Evolutionary conservation across 1,284 basidiomycete genomes (phyloP).

Genomic region (Irpex rosettiformis): DNA sequence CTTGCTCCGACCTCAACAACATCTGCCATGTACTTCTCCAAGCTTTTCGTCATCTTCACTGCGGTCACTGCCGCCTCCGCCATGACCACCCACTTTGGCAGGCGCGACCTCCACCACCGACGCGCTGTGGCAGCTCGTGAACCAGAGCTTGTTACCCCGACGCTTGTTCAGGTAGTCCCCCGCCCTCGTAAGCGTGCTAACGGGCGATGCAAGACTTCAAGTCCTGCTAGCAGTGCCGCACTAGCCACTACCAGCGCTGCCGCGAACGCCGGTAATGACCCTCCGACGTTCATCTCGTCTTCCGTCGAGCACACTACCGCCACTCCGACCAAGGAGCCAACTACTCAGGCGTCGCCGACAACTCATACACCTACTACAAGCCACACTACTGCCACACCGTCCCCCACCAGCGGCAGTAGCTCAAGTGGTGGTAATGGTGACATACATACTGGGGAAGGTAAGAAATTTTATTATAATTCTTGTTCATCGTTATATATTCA

Average conservation of each 20-base stretch:
- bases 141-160: slow-evolving; percentile 29
- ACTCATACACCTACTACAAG: slow-evolving; percentile 10
- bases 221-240: slow-evolving; percentile 12
- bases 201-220: slow-evolving; percentile 21
- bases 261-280: slow-evolving; percentile 18
- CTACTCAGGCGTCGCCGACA: slow-evolving; percentile 15
- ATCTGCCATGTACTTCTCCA: slow-evolving; percentile 28
- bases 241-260: slow-evolving; percentile 10
- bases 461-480: slow-evolving; percentile 9
- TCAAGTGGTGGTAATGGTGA: slow-evolving; percentile 27
- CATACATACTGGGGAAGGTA: slow-evolving; percentile 50
- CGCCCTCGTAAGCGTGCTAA: slow-evolving; percentile 24
- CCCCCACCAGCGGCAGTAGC: slow-evolving; percentile 12
- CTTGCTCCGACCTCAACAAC: background rate
- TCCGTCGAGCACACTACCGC: slow-evolving; percentile 16
- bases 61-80: slow-evolving; percentile 41
- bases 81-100: slow-evolving; percentile 42
- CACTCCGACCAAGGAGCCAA: slow-evolving; percentile 5
- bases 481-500: background rate
- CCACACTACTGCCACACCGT: slow-evolving; percentile 15
- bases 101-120: slow-evolving; percentile 32
- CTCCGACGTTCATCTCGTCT: slow-evolving; percentile 19
- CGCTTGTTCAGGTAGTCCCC: slow-evolving; percentile 20
- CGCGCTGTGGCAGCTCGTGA: slow-evolving; percentile 32
- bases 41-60: slow-evolving; percentile 42